These are phyloP conservation scores for Botryotinia globosa DNA, from an alignment of 2,329 filamentous ascomycete genomes.

Conservation along the genomic window DNA sequence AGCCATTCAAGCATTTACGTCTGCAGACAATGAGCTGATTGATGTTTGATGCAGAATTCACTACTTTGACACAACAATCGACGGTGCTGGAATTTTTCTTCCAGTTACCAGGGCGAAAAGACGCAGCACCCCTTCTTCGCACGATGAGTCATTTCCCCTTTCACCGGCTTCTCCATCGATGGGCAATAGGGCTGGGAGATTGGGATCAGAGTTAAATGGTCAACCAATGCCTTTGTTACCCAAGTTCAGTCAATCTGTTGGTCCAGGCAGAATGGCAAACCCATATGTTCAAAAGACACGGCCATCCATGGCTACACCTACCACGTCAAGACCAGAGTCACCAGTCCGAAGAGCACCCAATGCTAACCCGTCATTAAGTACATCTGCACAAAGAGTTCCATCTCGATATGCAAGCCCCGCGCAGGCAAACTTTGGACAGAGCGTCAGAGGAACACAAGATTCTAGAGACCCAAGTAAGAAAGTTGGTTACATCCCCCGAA, in stretches of 20 bases:
- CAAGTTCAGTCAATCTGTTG: constrained; percentile 87
- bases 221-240: constrained; percentile 64
- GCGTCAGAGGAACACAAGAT: constrained; percentile 53
- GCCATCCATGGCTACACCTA: constrained; percentile 65
- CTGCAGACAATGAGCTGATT: constrained; percentile 23
- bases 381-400: constrained; percentile 50
- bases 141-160: constrained; percentile 55
- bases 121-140: constrained; percentile 56
- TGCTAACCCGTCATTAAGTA: constrained; percentile 55
- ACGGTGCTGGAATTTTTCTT: constrained; percentile 89
- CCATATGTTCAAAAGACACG: constrained; percentile 70
- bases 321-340: constrained; percentile 70
- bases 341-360: constrained; percentile 68
- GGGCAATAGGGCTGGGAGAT: constrained; percentile 48
- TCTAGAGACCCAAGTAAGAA: constrained; percentile 61
- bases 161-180: constrained; percentile 65
- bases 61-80: constrained; percentile 78
- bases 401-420: constrained; percentile 62
- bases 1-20: constrained; percentile 39
- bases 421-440: constrained; percentile 61
- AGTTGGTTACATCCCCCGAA: constrained; percentile 44
- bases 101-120: constrained; percentile 77
- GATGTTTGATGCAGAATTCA: constrained; percentile 48
- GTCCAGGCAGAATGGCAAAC: constrained; percentile 65
- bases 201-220: constrained; percentile 56